phyloP scores from a whole-genome alignment of 2,329 filamentous ascomycete genomes.

The Aspergillus japonicus region DNA sequence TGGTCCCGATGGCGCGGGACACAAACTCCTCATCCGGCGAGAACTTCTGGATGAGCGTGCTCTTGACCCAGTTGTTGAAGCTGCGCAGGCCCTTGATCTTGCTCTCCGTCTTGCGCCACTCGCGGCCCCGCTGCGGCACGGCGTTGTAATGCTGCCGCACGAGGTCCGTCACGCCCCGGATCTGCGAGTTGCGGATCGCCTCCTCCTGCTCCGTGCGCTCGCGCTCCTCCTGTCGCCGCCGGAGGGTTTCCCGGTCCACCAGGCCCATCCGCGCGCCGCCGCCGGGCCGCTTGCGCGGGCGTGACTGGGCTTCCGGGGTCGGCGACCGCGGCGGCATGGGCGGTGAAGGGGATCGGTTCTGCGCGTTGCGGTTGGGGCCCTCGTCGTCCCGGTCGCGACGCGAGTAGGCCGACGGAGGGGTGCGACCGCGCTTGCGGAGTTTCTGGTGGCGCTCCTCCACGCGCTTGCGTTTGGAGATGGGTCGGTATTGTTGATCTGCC shows the following conservation, averaged over 20 bases:
- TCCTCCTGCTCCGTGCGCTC: slow-evolving; percentile 44
- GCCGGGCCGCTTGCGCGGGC: slow-evolving; percentile 48
- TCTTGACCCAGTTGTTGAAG: slow-evolving; percentile 99
- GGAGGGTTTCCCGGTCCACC: slow-evolving; percentile 39
- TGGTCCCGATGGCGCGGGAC: slow-evolving; percentile 48
- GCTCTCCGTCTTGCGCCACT: slow-evolving; percentile 92
- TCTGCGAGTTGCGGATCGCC: slow-evolving; percentile 34
- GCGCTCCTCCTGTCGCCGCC: slow-evolving; percentile 45
- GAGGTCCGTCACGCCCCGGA: slow-evolving; percentile 72
- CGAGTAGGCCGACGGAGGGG: slow-evolving; percentile 41
- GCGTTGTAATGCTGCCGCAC: slow-evolving; percentile 95
- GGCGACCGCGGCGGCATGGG: slow-evolving; percentile 42
- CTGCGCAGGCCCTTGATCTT: slow-evolving; percentile 91
- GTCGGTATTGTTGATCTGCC: slow-evolving; percentile 26
- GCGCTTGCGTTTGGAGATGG: slow-evolving; percentile 38
- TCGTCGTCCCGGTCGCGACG: slow-evolving; percentile 36
- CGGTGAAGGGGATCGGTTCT: slow-evolving; percentile 42
- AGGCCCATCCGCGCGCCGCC: slow-evolving; percentile 44
- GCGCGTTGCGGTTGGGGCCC: slow-evolving; percentile 22
- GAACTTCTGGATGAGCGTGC: slow-evolving; percentile 94
- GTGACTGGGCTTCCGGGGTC: slow-evolving; percentile 38
- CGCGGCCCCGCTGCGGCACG: slow-evolving; percentile 86
- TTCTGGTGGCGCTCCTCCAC: slow-evolving; percentile 41
- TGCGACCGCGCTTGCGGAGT: slow-evolving; percentile 36
- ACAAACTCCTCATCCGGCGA: slow-evolving; percentile 74